A percentile compares a stretch with the other conserved stretches of the same genome.
phyloP scores from a whole-genome alignment of 257 asterid genomes.

The Solanum piurae region DNA sequence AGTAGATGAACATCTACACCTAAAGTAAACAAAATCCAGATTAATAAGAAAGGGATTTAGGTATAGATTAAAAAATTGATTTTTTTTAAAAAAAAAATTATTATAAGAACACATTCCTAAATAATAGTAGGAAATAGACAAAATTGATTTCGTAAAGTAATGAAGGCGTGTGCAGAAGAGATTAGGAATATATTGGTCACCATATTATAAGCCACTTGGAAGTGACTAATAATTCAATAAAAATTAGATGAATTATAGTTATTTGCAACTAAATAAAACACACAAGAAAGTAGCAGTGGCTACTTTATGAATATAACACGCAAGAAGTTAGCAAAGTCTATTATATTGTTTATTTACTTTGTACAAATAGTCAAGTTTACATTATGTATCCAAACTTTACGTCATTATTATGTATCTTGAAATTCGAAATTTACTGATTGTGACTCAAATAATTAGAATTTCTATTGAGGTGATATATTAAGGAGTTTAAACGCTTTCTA shows the following conservation, averaged over 20 bases:
- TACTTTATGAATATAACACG: neutral
- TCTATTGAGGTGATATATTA: neutral
- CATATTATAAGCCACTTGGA: slow-evolving; percentile 3
- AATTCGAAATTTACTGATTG: neutral
- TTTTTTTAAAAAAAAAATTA: too few species aligned
- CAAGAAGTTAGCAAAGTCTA: neutral
- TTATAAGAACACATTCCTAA: neutral
- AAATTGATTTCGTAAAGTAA: slow-evolving; percentile 3
- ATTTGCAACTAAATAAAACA: neutral
- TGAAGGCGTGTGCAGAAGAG: slow-evolving; percentile 9
- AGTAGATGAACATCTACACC: slow-evolving; percentile 5
- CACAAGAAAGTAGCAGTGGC: neutral
- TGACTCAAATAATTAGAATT: neutral
- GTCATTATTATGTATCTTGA: neutral
- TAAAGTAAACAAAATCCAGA: neutral
- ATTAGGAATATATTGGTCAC: slow-evolving; percentile 25
- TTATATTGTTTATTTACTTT: neutral
- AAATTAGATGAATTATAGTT: neutral
- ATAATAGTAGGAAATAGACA: neutral
- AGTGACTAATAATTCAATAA: neutral
- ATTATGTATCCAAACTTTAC: neutral
- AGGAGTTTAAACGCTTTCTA: neutral
- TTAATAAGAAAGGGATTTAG: neutral
- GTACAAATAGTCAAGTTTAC: neutral
- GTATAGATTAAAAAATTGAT: neutral